Conservation (phyloP, 305 asterid genomes). For the Ajuga reptans region DNA sequence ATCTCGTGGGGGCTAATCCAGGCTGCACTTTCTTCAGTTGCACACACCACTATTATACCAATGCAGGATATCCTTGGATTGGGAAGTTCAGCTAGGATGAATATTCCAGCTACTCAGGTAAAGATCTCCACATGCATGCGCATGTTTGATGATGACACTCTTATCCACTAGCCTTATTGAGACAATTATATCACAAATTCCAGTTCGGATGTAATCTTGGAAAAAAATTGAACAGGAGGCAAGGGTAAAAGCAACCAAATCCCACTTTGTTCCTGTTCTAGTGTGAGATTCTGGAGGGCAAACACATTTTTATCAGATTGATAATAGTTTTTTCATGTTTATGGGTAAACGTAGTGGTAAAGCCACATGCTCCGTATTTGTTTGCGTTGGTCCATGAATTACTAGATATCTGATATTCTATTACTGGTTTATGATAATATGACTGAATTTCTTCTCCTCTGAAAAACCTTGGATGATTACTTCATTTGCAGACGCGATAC, state of each 20-base stretch:
- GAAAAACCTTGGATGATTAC: neutral
- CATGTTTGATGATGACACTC: neutral
- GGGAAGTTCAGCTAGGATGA: constrained; percentile 91
- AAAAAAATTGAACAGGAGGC: neutral
- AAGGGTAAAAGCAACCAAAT: neutral
- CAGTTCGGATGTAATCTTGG: neutral
- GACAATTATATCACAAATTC: neutral
- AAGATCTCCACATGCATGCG: neutral
- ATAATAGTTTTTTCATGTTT: neutral
- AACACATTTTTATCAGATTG: neutral
- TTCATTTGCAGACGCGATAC: neutral
- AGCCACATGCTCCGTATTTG: too few species aligned
- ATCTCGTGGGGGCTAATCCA: constrained; percentile 77
- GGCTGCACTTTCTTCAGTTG: constrained; percentile 77
- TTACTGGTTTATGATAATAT: neutral
- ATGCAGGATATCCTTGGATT: constrained; percentile 91
- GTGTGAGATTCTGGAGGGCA: neutral
- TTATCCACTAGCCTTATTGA: neutral
- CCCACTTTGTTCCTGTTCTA: neutral
- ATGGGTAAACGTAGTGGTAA: neutral
- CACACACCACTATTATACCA: constrained; percentile 77
- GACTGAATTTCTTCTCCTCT: neutral
- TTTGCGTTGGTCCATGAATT: too few species aligned
- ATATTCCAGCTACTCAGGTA: constrained; percentile 92
- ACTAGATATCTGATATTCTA: too few species aligned